Conservation (phyloP, 345 rosid species). For the Brassica rapa region DNA sequence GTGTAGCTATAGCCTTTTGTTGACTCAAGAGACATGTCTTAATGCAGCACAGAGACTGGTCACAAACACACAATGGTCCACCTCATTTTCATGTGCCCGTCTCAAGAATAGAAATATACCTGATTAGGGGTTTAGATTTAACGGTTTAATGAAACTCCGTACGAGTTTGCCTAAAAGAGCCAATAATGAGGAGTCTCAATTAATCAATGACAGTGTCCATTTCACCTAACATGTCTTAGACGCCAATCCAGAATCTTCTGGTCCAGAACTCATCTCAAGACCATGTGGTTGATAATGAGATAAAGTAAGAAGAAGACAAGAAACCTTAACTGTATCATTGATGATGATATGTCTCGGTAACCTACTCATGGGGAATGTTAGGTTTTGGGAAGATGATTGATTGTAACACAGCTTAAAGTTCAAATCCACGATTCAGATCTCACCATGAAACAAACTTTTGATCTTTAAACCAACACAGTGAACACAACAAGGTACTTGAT, state of each 20-base stretch:
- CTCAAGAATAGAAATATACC: conserved; percentile 31
- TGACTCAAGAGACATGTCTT: conserved; percentile 30
- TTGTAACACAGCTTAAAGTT: not conserved
- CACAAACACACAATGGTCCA: conserved; percentile 17
- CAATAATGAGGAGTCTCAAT: conserved; percentile 34
- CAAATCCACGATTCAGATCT: conserved; percentile 9
- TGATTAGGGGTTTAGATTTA: conserved; percentile 22
- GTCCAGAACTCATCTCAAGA: conserved; percentile 33
- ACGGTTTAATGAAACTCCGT: conserved; percentile 31
- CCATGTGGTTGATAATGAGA: conserved; percentile 36
- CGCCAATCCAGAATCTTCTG: conserved; percentile 26
- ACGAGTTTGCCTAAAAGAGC: conserved; percentile 36
- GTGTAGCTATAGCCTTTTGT: conserved; percentile 20
- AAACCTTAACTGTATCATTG: conserved; percentile 32
- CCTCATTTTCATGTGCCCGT: conserved; percentile 11
- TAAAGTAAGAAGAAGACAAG: conserved; percentile 33
- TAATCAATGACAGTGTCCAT: conserved; percentile 27
- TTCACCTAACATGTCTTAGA: conserved; percentile 37
- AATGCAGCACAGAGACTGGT: conserved; percentile 23
- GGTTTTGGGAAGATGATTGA: conserved; percentile 9
- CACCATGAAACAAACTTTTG: conserved; percentile 13
- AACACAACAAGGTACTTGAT: not conserved
- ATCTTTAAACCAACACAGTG: conserved; percentile 6
- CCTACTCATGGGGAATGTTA: conserved; percentile 22
- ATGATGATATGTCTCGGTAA: conserved; percentile 28